A percentile compares a stretch with the other conserved stretches of the same genome.
Evolutionary conservation across 805 yeast genomes (phyloP).

Genomic region (Yarrowia sp.): DNA sequence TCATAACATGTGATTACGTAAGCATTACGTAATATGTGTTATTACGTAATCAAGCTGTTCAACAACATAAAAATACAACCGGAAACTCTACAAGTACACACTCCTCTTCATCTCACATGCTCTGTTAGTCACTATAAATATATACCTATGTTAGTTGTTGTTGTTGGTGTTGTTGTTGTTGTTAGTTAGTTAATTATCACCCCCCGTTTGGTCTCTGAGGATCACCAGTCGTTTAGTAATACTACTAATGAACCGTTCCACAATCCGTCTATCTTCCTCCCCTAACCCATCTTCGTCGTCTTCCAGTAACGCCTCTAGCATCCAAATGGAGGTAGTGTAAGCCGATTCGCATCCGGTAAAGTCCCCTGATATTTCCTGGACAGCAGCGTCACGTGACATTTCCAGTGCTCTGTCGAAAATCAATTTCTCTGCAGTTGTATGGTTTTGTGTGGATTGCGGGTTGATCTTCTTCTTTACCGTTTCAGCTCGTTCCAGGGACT

Average conservation of each 20-base stretch:
- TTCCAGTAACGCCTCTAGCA: constrained; percentile 86
- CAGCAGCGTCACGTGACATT: constrained; percentile 89
- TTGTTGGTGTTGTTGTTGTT: neutral
- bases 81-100: too few relatives aligned
- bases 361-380: constrained; percentile 76
- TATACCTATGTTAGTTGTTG: constrained; percentile 21
- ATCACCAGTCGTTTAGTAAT: constrained; percentile 81
- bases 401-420: constrained; percentile 94
- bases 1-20: too few relatives aligned
- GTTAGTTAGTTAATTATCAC: neutral
- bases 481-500: constrained; percentile 87
- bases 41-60: too few relatives aligned
- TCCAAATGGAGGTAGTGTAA: constrained; percentile 93
- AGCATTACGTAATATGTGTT: too few relatives aligned
- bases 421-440: constrained; percentile 73
- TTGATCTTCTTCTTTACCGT: constrained; percentile 64
- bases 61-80: too few relatives aligned
- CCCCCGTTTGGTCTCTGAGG: constrained; percentile 55
- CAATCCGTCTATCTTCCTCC: constrained; percentile 73
- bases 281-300: constrained; percentile 58
- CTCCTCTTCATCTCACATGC: neutral
- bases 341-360: constrained; percentile 81
- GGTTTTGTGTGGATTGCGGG: constrained; percentile 40
- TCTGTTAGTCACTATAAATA: constrained; percentile 19
- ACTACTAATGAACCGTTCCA: constrained; percentile 80